Conservation (phyloP, 2,329 filamentous ascomycete species). For the Alternaria postmessia region DNA sequence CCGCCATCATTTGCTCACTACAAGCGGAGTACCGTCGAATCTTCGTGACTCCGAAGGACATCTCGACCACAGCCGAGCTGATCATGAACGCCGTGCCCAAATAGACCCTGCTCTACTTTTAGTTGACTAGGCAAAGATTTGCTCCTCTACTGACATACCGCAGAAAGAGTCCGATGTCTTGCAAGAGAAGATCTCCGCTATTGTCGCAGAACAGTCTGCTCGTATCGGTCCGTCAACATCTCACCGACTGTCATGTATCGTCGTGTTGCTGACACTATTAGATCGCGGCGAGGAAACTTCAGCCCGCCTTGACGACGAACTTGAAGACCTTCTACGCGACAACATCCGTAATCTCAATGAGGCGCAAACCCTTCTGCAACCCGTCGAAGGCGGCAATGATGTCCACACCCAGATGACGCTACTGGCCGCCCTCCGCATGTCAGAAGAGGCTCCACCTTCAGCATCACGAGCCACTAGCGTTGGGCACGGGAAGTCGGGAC, state of each 20-base stretch:
- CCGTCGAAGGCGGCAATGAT: constrained; percentile 52
- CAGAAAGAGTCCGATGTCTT: constrained; percentile 44
- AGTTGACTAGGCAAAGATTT: not conserved
- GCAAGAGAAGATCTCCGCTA: constrained; percentile 43
- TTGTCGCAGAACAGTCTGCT: constrained; percentile 40
- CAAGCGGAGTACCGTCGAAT: constrained; percentile 4
- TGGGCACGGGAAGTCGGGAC: constrained; percentile 43
- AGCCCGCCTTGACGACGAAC: constrained; percentile 54
- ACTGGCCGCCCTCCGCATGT: constrained; percentile 57
- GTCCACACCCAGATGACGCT: constrained; percentile 55
- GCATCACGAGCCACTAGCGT: constrained; percentile 48
- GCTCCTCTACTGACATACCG: constrained; percentile 9
- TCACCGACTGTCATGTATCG: not conserved
- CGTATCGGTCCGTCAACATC: constrained; percentile 33
- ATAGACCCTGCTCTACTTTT: not conserved
- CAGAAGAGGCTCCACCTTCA: constrained; percentile 51
- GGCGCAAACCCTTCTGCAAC: constrained; percentile 54
- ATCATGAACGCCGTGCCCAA: not conserved
- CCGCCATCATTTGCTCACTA: constrained; percentile 3
- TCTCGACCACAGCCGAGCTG: not conserved
- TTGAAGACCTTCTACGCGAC: constrained; percentile 57
- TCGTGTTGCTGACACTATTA: constrained; percentile 24
- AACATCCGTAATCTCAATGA: constrained; percentile 59
- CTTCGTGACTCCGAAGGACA: constrained; percentile 5
- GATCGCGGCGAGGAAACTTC: constrained; percentile 48